phyloP scores from a whole-genome alignment of 2,329 filamentous ascomycete species.

The Epichloe bromicola region DNA sequence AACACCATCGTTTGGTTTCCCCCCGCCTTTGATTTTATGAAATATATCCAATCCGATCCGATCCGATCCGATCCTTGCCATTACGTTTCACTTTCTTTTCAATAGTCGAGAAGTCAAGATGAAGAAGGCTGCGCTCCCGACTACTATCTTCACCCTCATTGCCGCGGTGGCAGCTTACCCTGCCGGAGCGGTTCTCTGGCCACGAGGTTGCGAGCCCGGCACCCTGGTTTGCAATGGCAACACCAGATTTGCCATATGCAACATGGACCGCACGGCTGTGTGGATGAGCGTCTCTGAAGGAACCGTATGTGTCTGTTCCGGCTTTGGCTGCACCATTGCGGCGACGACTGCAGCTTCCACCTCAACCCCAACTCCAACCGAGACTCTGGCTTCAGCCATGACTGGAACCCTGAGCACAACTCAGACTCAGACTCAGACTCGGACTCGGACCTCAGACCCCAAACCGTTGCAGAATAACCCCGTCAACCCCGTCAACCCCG shows the following conservation, averaged over 20 bases:
- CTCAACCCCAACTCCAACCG: no score
- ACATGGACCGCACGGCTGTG: not conserved
- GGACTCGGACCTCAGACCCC: not conserved
- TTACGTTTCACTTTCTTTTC: not conserved
- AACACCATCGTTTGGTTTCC: not conserved
- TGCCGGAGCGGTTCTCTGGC: not conserved
- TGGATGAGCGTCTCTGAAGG: constrained; percentile 2
- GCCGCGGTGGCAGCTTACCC: constrained; percentile 2
- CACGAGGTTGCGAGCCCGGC: not conserved
- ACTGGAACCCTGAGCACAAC: not conserved
- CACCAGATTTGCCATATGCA: constrained; percentile 1
- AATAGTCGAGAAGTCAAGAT: not conserved
- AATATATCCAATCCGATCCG: not conserved
- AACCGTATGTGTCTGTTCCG: not conserved
- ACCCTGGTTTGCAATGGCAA: constrained; percentile 2
- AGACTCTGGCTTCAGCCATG: no score
- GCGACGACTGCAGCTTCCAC: not conserved
- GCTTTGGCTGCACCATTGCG: not conserved
- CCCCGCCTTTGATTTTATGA: not conserved
- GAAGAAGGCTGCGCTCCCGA: not conserved
- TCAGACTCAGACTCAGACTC: not conserved
- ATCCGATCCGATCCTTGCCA: no score
- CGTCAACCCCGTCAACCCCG: no score
- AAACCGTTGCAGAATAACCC: not conserved
- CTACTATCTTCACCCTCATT: not conserved